These are phyloP conservation scores for Exophiala spinifera DNA, from an alignment of 2,329 filamentous ascomycete genomes.

Conservation along the genomic window DNA sequence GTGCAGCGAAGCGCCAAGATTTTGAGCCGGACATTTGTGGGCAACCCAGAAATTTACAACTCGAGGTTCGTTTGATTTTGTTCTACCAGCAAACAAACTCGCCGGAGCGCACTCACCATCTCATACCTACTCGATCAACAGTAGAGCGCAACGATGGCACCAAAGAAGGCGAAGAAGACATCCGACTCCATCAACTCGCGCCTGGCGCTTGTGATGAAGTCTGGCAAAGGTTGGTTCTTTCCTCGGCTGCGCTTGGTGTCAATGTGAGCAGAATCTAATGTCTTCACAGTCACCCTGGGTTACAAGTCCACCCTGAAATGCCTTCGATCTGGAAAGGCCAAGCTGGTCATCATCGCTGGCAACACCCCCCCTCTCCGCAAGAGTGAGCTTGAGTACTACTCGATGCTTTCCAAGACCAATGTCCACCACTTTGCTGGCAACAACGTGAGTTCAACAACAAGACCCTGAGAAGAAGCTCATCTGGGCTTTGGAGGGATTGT, in stretches of 20 bases:
- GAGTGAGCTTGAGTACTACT: constrained; percentile 82
- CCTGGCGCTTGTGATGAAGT: constrained; percentile 68
- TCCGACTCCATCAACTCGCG: constrained; percentile 74
- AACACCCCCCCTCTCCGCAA: constrained; percentile 98
- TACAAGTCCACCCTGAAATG: constrained; percentile 89
- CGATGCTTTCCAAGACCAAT: constrained; percentile 59
- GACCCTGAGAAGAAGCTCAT: constrained; percentile 89
- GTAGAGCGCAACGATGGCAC: constrained; percentile 57
- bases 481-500: constrained; percentile 82
- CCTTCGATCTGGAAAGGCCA: constrained; percentile 93
- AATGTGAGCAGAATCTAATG: not conserved
- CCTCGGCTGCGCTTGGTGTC: not conserved
- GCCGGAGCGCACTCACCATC: constrained; percentile 39
- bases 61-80: not conserved
- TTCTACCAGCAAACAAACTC: constrained; percentile 16
- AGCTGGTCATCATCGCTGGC: constrained; percentile 92
- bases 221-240: constrained; percentile 50
- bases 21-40: not conserved
- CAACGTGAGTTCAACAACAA: constrained; percentile 76
- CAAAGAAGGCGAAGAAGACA: constrained; percentile 72
- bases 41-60: not conserved
- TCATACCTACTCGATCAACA: constrained; percentile 23
- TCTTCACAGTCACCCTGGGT: constrained; percentile 69
- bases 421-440: constrained; percentile 98
- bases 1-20: not conserved